Conservation (phyloP, 2,329 filamentous ascomycete species). For the Venturia aucupariae region DNA sequence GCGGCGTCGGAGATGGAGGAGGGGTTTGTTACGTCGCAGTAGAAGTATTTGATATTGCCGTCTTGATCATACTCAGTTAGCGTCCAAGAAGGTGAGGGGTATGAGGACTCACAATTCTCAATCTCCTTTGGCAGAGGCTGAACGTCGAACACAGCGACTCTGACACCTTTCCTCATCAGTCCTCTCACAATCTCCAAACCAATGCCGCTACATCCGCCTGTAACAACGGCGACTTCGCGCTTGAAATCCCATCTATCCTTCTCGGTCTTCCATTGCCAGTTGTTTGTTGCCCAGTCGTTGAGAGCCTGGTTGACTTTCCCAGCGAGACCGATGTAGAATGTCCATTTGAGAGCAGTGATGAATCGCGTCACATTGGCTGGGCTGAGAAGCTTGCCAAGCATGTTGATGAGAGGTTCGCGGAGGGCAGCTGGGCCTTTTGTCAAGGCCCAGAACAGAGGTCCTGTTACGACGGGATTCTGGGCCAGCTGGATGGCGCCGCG, state of each 20-base stretch:
- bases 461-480: constrained; percentile 21
- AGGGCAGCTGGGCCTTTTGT: constrained; percentile 24
- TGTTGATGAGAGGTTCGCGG: constrained; percentile 20
- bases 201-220: constrained; percentile 30
- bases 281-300: constrained; percentile 25
- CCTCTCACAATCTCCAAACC: constrained; percentile 28
- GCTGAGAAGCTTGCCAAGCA: constrained; percentile 17
- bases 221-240: constrained; percentile 29
- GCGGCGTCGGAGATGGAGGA: constrained; percentile 37
- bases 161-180: constrained; percentile 27
- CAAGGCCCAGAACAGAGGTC: constrained; percentile 23
- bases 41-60: constrained; percentile 27
- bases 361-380: constrained; percentile 20
- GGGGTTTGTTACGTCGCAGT: constrained; percentile 41
- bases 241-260: constrained; percentile 29
- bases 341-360: constrained; percentile 1
- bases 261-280: constrained; percentile 27
- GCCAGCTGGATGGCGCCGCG: constrained; percentile 4
- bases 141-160: constrained; percentile 33
- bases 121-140: constrained; percentile 26
- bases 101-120: constrained; percentile 17
- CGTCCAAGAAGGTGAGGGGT: neutral
- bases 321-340: constrained; percentile 26
- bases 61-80: constrained; percentile 7
- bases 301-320: constrained; percentile 21